Base-by-base conservation (phyloP, 2,329 filamentous ascomycete genomes). In the Colletotrichum cuscutae region DNA sequence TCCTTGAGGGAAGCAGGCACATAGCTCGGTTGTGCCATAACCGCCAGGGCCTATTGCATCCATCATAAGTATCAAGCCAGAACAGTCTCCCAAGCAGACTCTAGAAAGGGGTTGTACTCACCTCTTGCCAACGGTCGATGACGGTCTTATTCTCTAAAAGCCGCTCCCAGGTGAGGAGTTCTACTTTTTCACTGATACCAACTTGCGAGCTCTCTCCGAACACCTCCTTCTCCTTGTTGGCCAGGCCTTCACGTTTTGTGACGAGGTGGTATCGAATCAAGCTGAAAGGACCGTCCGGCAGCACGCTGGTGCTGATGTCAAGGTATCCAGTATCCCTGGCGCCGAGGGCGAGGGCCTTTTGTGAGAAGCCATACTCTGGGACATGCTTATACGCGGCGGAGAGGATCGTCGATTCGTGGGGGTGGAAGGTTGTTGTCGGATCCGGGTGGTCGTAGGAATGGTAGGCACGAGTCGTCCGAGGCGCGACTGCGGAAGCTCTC, bases 21-120 rank as follows among this genome's bases (percentile, higher is more conserved):
- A 81, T 96, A 93, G 73, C 88, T 90, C 0, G 95, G 94, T 71
- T 97, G 92, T 5, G 95, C 95, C 94, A 98, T 98, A 74, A 97
- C 86, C 4, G 94, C 95, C 3, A 98, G 88, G 57, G 96, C 97
- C 93, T 97, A 73, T 65, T 22, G 52, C 15, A 32, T 35, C 22
- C 13, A 56, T 32, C n/a, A n/a, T 68, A 24, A 68, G 59, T 28
- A 56, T 58, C 22, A 19, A 15, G 54, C 4, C 22, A 24, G 15
- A 4, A 46, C 42, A 15, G 42, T 46, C 19, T n/a, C 15, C 8
- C 42, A 3, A 8, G 42, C 42, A 46, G 35, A 19, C 12, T 42
- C 7, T 58, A 52, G 13, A 58, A 30, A 28, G n/a, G 37, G n/a
- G 12, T 62, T 46, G 54, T 58, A 19, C 35, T 65, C 83, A 97